Base-by-base conservation (phyloP, 257 asterid species). In the Nicotiana knightiana region DNA sequence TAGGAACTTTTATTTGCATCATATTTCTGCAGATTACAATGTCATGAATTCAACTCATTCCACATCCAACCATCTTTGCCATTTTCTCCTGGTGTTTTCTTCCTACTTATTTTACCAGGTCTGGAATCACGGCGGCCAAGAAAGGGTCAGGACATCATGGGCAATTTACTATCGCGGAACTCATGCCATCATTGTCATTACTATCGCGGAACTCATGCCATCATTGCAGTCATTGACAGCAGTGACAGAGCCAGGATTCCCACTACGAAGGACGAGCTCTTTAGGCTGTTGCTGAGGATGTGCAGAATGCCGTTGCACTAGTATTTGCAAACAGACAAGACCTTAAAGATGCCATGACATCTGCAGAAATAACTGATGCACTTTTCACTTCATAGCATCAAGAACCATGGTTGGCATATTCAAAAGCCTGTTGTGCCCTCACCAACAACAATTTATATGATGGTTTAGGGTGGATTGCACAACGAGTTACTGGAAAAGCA, bases 351-450 rank as follows among this genome's bases (percentile, higher is more conserved):
- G 97, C 97, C 26, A 96, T 93, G 98, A 93, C 92, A 7, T 97
- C 97, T 51, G 97, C 97, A 16, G 98, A 96, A 85, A 92, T 93
- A 83, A 96, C 97, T 0, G 97, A 94, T 83, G 97, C 97, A 4
- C 84, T 96, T 26, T 32, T 91, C 99, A 30, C 98, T 96, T 71
- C 99, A 92, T 82, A 93, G 94, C 81, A 94, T 94, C 86, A 96
- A 96, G 90, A 91, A 94, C 87, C 99, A 96, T n/a, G 98, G 94
- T 81, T 94, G 99, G 99, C 99, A 96, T 53, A 96, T 96, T 83
- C 99, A 96, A 28, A 28, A 83, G 97, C 97, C 79, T 91, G 97
- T 80, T 91, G 91, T 30, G 99, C 99, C 33, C 89, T 96, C 64
- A 96, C 97, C 1, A 97, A 97, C 12, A 97, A 95, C 2, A 95